A percentile compares a stretch with the other conserved stretches of the same genome.
These are phyloP conservation scores for Didymella sp. DNA, from an alignment of 2,329 filamentous ascomycete genomes.

Conservation along the genomic window DNA sequence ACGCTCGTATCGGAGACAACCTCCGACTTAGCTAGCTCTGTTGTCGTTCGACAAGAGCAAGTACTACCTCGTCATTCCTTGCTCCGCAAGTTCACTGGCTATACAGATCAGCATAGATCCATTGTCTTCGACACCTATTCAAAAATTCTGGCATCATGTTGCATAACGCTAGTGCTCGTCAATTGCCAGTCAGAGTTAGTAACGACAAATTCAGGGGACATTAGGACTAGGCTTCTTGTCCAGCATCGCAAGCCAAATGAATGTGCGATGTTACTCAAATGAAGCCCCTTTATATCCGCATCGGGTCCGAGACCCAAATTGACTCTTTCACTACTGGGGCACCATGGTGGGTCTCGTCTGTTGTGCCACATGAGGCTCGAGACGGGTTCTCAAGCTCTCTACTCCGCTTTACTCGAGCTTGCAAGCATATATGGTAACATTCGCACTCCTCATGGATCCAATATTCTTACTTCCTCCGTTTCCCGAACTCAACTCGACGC, in stretches of 20 bases:
- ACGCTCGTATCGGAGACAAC: conserved; percentile 2
- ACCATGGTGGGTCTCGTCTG: conserved; percentile 3
- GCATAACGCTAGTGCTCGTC: not conserved
- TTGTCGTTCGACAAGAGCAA: not conserved
- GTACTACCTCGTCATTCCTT: conserved; percentile 3
- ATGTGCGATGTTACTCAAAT: conserved; percentile 2
- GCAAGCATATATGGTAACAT: not conserved
- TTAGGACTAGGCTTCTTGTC: not conserved
- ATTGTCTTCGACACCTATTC: not conserved
- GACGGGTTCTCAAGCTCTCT: not conserved
- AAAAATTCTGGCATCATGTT: not conserved
- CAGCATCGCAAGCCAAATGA: not conserved
- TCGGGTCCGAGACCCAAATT: not conserved
- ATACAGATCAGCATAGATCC: not conserved
- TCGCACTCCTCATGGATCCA: not conserved
- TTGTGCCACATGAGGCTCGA: not conserved
- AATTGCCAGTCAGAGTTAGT: not conserved
- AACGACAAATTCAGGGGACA: not conserved
- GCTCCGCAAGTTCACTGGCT: not conserved
- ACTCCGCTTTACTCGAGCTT: not conserved
- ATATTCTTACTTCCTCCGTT: not conserved
- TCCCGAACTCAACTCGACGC: not conserved
- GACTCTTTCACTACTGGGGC: conserved; percentile 6
- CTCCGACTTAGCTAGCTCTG: conserved; percentile 1
- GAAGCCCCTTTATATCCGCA: conserved; percentile 1